Conservation (phyloP, 495 filamentous ascomycete genomes). For the Aspergillus wentii region DNA sequence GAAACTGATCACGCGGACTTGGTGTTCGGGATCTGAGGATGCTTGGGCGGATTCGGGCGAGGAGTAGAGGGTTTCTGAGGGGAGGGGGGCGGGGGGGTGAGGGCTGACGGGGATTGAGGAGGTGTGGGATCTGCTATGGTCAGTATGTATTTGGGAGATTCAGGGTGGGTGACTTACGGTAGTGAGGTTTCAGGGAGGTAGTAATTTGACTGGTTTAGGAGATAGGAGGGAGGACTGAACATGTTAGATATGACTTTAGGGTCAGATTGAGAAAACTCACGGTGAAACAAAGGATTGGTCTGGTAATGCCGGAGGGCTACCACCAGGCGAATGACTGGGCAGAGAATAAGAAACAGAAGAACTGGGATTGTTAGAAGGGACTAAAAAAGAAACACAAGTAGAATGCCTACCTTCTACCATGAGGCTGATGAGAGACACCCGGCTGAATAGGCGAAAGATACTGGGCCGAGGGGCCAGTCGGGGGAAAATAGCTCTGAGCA, state of each 20-base stretch:
- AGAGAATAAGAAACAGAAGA: slow-evolving; percentile 17
- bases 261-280: slow-evolving; percentile 5
- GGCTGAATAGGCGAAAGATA: too few relatives aligned
- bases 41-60: slow-evolving; percentile 22
- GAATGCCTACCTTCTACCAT: too few relatives aligned
- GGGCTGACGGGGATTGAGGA: slow-evolving; percentile 21
- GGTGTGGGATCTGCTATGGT: slow-evolving; percentile 14
- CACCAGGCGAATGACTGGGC: slow-evolving; percentile 14
- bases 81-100: slow-evolving; percentile 22
- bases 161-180: slow-evolving; percentile 13
- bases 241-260: not conserved
- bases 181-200: slow-evolving; percentile 23
- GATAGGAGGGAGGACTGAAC: slow-evolving; percentile 16
- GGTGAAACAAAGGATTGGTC: slow-evolving; percentile 15
- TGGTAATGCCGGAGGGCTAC: slow-evolving; percentile 14
- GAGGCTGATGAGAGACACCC: slow-evolving; percentile 2
- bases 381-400: too few relatives aligned
- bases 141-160: not conserved
- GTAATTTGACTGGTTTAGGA: slow-evolving; percentile 25
- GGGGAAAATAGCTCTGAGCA: too few relatives aligned
- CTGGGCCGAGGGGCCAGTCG: too few relatives aligned
- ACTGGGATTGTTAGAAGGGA: slow-evolving; percentile 2
- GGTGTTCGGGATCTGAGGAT: slow-evolving; percentile 37
- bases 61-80: slow-evolving; percentile 25
- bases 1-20: slow-evolving; percentile 65